A percentile compares a stretch with the other conserved stretches of the same genome.
Conservation (phyloP, 257 asterid genomes). For the Cordia subcordata region DNA sequence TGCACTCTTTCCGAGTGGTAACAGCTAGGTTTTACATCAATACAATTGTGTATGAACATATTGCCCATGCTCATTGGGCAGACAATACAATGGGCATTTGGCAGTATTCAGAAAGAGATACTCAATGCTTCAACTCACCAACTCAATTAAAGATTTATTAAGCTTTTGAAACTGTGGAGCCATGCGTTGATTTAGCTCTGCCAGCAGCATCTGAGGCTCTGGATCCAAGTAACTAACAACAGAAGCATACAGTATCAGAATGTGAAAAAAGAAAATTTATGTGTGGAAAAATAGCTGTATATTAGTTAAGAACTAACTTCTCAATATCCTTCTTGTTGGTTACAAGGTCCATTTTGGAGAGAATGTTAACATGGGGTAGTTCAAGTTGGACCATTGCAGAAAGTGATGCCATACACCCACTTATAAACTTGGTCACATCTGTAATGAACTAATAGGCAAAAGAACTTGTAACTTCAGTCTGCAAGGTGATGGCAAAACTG, state of each 20-base stretch:
- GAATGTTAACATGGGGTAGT: conserved; percentile 93
- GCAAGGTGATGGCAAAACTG: neutral
- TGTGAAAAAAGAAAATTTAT: neutral
- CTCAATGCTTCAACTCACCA: conserved; percentile 47
- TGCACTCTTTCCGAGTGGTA: no score
- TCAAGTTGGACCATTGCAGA: conserved; percentile 99
- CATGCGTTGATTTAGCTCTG: conserved; percentile 85
- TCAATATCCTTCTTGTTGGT: conserved; percentile 85
- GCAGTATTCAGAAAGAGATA: neutral
- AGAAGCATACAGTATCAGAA: conserved; percentile 10
- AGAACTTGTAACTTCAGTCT: conserved; percentile 3
- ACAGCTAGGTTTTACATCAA: no score
- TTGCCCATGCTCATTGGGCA: no score
- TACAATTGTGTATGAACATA: no score
- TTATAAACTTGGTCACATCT: conserved; percentile 96
- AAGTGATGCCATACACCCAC: conserved; percentile 98
- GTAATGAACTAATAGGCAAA: conserved; percentile 61
- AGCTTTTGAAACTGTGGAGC: conserved; percentile 86
- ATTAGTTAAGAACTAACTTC: conserved; percentile 46
- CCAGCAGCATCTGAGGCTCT: conserved; percentile 65
- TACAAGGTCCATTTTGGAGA: conserved; percentile 98
- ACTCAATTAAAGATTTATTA: conserved; percentile 74
- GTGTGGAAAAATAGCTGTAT: neutral
- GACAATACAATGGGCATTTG: no score
- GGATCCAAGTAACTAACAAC: conserved; percentile 73